phyloP scores from a whole-genome alignment of 1,284 basidiomycete species.

The Boletellus deceptivus region DNA sequence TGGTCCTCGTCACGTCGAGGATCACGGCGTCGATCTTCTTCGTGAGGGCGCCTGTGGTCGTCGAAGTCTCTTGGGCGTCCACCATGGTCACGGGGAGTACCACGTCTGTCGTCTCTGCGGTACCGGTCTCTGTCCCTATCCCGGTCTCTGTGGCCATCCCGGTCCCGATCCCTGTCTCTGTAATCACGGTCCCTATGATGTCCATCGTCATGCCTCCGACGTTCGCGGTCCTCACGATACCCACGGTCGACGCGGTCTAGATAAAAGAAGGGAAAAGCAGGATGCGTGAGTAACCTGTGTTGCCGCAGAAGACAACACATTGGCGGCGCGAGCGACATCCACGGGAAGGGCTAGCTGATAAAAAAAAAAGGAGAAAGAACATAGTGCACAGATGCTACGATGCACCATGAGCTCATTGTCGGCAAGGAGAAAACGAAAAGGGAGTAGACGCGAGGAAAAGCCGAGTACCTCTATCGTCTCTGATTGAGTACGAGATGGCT shows the following conservation, averaged over 20 bases:
- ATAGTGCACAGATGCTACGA: slow-evolving; percentile 52
- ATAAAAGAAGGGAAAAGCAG: slow-evolving; percentile 43
- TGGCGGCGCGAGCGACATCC: slow-evolving; percentile 37
- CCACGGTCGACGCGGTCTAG: slow-evolving; percentile 46
- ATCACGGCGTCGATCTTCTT: slow-evolving; percentile 47
- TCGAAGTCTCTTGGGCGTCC: slow-evolving; percentile 42
- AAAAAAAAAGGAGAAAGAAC: slow-evolving; percentile 48
- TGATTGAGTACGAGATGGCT: slow-evolving; percentile 30
- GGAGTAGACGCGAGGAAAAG: slow-evolving; percentile 22
- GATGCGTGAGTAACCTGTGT: slow-evolving; percentile 49
- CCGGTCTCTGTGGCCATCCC: slow-evolving; percentile 42
- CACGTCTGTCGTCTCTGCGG: slow-evolving; percentile 42
- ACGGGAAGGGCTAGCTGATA: slow-evolving; percentile 56
- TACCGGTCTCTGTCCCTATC: slow-evolving; percentile 40
- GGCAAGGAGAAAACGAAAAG: slow-evolving; percentile 19
- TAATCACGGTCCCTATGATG: slow-evolving; percentile 50
- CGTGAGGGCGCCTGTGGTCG: slow-evolving; percentile 42
- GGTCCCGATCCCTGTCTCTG: slow-evolving; percentile 41
- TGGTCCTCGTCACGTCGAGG: slow-evolving; percentile 49
- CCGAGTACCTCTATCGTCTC: slow-evolving; percentile 38
- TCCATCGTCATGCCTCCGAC: slow-evolving; percentile 51
- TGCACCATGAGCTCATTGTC: slow-evolving; percentile 62
- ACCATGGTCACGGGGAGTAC: slow-evolving; percentile 36
- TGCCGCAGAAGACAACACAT: slow-evolving; percentile 39
- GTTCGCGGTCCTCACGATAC: slow-evolving; percentile 52